phyloP scores from a whole-genome alignment of 306 rosid genomes.

The Gynostemma pentaphyllum region DNA sequence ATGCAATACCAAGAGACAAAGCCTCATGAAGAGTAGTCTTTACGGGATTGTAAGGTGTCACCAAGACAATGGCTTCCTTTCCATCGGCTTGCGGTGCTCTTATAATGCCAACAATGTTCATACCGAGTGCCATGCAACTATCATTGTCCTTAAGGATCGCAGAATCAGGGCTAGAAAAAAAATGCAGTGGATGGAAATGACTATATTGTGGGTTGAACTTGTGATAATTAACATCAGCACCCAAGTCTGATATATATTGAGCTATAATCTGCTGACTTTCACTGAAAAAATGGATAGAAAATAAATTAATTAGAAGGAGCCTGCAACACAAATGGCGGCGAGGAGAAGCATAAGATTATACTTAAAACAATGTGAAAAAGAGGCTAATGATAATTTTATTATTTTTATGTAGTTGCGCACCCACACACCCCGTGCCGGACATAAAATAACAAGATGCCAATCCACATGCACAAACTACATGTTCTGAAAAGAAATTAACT shows the following conservation, averaged over 20 bases:
- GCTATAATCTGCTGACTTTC: constrained; percentile 59
- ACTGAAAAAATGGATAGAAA: constrained; percentile 24
- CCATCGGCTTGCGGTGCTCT: constrained; percentile 97
- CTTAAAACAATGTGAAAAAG: background rate
- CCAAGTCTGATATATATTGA: constrained; percentile 52
- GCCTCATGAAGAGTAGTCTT: constrained; percentile 45
- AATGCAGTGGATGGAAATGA: constrained; percentile 64
- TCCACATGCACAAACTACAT: background rate
- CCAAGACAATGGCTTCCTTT: constrained; percentile 90
- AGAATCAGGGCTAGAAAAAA: constrained; percentile 68
- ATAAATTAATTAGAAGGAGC: background rate
- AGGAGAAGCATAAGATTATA: no score
- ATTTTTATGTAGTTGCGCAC: background rate
- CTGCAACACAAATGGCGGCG: no score
- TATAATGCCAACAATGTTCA: constrained; percentile 71
- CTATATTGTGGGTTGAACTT: constrained; percentile 49
- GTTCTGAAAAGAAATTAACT: background rate
- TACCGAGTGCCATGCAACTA: constrained; percentile 57
- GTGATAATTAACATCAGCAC: constrained; percentile 75
- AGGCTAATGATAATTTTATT: background rate
- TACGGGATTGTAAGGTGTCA: constrained; percentile 63
- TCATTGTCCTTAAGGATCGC: constrained; percentile 34
- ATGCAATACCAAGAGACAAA: constrained; percentile 68
- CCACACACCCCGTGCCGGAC: background rate
- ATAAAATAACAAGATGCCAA: background rate